These are phyloP conservation scores for Abortiporus biennis DNA, from an alignment of 1,284 basidiomycete species.

Conservation along the genomic window DNA sequence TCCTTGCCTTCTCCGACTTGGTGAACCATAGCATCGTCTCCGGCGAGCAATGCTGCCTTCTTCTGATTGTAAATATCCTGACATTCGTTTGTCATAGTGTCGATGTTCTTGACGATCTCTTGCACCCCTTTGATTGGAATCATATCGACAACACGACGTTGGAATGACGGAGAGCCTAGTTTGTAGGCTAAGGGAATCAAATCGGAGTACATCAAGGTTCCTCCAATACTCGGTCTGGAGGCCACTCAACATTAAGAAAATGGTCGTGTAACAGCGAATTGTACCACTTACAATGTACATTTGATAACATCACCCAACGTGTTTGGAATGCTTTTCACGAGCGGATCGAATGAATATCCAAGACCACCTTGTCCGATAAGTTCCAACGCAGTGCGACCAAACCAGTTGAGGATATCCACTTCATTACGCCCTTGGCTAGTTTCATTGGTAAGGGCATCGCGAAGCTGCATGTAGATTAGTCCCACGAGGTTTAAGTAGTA, in stretches of 20 bases:
- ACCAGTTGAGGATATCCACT: no score
- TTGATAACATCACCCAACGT: conserved; percentile 24
- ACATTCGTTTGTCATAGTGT: not conserved
- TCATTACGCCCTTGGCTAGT: conserved; percentile 28
- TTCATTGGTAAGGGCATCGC: conserved; percentile 10
- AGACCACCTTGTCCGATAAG: conserved; percentile 30
- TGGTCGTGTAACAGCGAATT: not conserved
- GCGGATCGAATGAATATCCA: conserved; percentile 31
- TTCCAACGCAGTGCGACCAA: conserved; percentile 31
- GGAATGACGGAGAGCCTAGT: conserved; percentile 5
- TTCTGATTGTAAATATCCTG: not conserved
- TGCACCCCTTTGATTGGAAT: not conserved
- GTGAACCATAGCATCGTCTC: conserved; percentile 6
- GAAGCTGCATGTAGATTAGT: conserved; percentile 15
- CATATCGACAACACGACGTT: conserved; percentile 16
- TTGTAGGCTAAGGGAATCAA: conserved; percentile 4
- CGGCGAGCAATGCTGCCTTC: not conserved
- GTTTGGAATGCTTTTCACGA: conserved; percentile 19
- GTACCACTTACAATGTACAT: conserved; percentile 19
- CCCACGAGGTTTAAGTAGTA: conserved; percentile 18
- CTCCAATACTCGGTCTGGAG: no score
- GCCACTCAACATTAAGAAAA: not conserved
- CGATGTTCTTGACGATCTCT: not conserved
- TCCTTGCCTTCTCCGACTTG: conserved; percentile 7
- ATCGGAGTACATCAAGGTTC: no score